Base-by-base conservation (phyloP, 345 rosid genomes). In the Boechera retrofracta region DNA sequence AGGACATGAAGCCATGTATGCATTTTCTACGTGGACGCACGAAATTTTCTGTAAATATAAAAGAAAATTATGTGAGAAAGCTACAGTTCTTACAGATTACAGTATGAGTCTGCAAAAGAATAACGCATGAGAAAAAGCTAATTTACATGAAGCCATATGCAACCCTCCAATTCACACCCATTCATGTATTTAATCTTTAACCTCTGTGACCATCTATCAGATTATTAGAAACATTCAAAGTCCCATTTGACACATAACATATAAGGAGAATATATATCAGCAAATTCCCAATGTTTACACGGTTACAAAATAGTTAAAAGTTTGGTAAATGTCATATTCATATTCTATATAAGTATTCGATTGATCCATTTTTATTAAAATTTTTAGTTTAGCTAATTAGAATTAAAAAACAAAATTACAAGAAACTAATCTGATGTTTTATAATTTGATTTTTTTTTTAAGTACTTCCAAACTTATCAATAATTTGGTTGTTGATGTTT, bases 101-200 rank as follows among this genome's bases (percentile, higher is more conserved):
- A 41, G 56, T 62, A 10, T 41, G 38, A 69, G 44, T 69, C 70
- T 47, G 72, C 60, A 64, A 64, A 71, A 72, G 72, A 48, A 77
- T 71, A 71, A 71, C 10, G 62, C 77, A 64, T 57, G 76, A 55
- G 77, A 64, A 45, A 69, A 52, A 47, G 12, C 36, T 64, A 32
- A 16, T 57, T n/a, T 57, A 57, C 62, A 48, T 71, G 77, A 57
- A 77, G 63, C 62, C 77, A 64, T 55, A 71, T 72, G 55, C 81
- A 57, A 56, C n/a, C 5, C n/a, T 71, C 77, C 77, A 71, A 58
- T 56, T 55, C 67, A 57, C 61, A 65, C 41, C 6, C 45, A 29
- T 36, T 57, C 15, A 33, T 64, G 60, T 29, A 55, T 64, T 71
- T 77, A 29, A 35, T 64, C 44, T 64, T 69, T 76, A 49, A 61